Conservation (phyloP, 768 basidiomycete species). For the Holtermannia corniformis region DNA sequence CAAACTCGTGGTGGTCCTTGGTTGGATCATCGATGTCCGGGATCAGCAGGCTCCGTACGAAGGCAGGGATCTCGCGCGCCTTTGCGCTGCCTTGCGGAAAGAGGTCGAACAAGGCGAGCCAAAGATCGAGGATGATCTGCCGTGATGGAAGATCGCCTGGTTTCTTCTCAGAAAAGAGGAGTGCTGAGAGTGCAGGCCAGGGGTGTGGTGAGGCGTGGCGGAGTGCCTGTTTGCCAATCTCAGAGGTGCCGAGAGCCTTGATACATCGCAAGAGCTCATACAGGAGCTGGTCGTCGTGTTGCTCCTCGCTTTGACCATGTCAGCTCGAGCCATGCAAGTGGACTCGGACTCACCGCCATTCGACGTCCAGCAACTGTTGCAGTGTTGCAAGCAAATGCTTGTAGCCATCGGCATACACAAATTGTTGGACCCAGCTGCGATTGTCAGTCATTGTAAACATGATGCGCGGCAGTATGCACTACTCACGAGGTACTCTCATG, state of each 20-base stretch:
- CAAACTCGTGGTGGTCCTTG: constrained; percentile 42
- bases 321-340: not conserved
- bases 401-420: constrained; percentile 76
- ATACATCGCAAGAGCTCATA: constrained; percentile 87
- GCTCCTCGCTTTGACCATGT: constrained; percentile 66
- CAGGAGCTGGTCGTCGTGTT: constrained; percentile 90
- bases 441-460: not conserved
- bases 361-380: constrained; percentile 84
- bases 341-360: constrained; percentile 77
- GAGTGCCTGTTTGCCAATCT: constrained; percentile 76
- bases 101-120: constrained; percentile 78
- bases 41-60: constrained; percentile 20
- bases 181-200: constrained; percentile 67
- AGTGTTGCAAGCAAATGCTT: constrained; percentile 68
- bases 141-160: constrained; percentile 86
- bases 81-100: constrained; percentile 50
- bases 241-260: constrained; percentile 73
- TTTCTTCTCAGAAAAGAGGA: constrained; percentile 95
- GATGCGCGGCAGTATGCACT: not conserved
- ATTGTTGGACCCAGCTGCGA: constrained; percentile 84
- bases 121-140: constrained; percentile 79
- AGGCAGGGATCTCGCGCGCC: constrained; percentile 8
- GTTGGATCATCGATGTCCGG: constrained; percentile 28
- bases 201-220: constrained; percentile 82
- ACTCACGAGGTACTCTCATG: constrained; percentile 80